These are phyloP conservation scores for Calamus simplicifolius DNA, from an alignment of 176 grass and related monocot genomes.

Conservation along the genomic window DNA sequence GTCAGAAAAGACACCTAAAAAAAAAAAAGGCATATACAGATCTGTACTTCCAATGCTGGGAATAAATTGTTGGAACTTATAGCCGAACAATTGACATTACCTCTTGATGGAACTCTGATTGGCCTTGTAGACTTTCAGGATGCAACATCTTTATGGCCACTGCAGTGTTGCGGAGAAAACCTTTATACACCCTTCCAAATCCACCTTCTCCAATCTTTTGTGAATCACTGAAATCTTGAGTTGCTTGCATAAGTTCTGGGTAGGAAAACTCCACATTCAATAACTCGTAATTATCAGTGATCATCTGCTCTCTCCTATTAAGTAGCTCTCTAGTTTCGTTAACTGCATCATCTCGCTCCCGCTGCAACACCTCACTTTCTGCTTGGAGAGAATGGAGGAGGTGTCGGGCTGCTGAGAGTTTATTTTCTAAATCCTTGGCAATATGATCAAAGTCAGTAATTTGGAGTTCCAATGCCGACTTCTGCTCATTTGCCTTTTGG, in stretches of 20 bases:
- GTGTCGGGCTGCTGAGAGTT: not conserved
- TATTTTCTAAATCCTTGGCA: too few species aligned
- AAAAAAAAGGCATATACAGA: too few species aligned
- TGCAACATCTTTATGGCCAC: constrained; percentile 74
- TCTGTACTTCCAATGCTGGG: too few species aligned
- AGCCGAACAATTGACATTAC: constrained; percentile 12
- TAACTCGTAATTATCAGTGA: constrained; percentile 4
- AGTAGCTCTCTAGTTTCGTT: constrained; percentile 23
- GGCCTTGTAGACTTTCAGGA: constrained; percentile 43
- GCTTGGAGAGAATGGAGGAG: constrained; percentile 25
- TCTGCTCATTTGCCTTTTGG: constrained; percentile 30
- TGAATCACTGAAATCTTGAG: constrained; percentile 48
- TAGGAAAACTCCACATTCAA: constrained; percentile 53
- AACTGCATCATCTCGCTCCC: constrained; percentile 32
- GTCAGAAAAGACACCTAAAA: too few species aligned
- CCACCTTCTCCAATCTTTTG: constrained; percentile 67
- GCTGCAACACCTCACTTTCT: constrained; percentile 24
- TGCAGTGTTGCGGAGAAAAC: constrained; percentile 38
- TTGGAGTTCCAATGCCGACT: constrained; percentile 17
- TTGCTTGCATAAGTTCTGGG: constrained; percentile 58
- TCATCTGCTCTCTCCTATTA: constrained; percentile 12
- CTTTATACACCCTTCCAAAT: constrained; percentile 63
- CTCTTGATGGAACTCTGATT: constrained; percentile 57
- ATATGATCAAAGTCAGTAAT: not conserved
- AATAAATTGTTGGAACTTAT: too few species aligned